Percentiles rank a stretch among this genome's conserved stretches.
These are phyloP conservation scores for Olyra latifolia DNA, from an alignment of 176 grass and related monocot species.

Conservation along the genomic window DNA sequence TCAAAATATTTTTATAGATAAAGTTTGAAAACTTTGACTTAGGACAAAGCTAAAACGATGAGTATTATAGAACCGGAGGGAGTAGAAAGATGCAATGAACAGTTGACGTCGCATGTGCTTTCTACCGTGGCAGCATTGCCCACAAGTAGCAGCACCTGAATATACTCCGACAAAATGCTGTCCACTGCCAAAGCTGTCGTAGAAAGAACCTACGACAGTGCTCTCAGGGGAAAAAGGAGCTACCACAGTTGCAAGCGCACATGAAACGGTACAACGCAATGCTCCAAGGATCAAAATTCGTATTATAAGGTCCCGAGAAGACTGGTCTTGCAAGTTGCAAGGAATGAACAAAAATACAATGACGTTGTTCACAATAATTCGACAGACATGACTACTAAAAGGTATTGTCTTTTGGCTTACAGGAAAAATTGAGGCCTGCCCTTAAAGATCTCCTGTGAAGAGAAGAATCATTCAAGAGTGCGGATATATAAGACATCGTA, in stretches of 20 bases:
- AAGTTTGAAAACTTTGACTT: no score
- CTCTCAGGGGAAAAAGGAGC: no score
- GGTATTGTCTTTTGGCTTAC: not conserved
- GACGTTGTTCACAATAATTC: constrained; percentile 22
- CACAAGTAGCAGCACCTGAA: not conserved
- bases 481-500: not conserved
- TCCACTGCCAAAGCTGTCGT: not conserved
- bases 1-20: no score
- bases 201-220: not conserved
- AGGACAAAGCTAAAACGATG: no score
- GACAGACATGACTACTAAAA: not conserved
- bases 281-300: not conserved
- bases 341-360: not conserved
- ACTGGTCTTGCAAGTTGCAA: constrained; percentile 22
- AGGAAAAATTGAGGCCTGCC: not conserved
- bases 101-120: no score
- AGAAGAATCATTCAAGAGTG: not conserved
- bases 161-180: not conserved
- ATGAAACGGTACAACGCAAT: not conserved
- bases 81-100: no score
- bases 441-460: not conserved
- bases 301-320: not conserved
- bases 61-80: no score
- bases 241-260: no score
- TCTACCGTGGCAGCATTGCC: not conserved